phyloP scores from a whole-genome alignment of 192 early-diverging fungal species.

The Backusella parvicylindrica region DNA sequence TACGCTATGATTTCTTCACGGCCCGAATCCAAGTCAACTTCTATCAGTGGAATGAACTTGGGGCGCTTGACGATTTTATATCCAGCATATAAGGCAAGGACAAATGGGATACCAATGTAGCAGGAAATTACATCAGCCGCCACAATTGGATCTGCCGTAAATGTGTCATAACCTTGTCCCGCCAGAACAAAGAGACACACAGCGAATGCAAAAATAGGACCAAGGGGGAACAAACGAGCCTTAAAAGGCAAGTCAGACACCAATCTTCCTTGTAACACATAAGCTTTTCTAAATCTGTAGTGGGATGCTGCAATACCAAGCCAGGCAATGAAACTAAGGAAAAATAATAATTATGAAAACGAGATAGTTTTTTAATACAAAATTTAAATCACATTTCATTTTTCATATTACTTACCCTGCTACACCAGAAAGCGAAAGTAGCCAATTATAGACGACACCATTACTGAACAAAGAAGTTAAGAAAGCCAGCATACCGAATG shows the following conservation, averaged over 20 bases:
- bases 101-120: slow-evolving; percentile 65
- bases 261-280: slow-evolving; percentile 62
- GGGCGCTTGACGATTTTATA: slow-evolving; percentile 66
- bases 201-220: slow-evolving; percentile 60
- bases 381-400: not conserved
- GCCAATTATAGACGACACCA: slow-evolving; percentile 60
- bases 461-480: slow-evolving; percentile 52
- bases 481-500: slow-evolving; percentile 59
- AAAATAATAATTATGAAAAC: not conserved
- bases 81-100: slow-evolving; percentile 53
- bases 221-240: slow-evolving; percentile 68
- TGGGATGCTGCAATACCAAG: slow-evolving; percentile 80
- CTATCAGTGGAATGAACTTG: slow-evolving; percentile 55
- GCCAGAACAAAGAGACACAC: slow-evolving; percentile 58
- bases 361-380: not conserved
- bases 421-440: slow-evolving; percentile 69
- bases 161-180: slow-evolving; percentile 59
- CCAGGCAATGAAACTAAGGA: slow-evolving; percentile 79
- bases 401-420: slow-evolving; percentile 23
- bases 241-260: slow-evolving; percentile 66
- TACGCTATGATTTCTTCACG: slow-evolving; percentile 25
- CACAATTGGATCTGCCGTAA: slow-evolving; percentile 40
- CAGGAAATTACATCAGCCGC: slow-evolving; percentile 49
- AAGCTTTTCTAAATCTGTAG: slow-evolving; percentile 81
- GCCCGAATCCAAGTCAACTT: slow-evolving; percentile 55